A percentile compares a stretch with the other conserved stretches of the same genome.
Evolutionary conservation across 768 basidiomycete species (phyloP).

Genomic region (Trametes cubensis): DNA sequence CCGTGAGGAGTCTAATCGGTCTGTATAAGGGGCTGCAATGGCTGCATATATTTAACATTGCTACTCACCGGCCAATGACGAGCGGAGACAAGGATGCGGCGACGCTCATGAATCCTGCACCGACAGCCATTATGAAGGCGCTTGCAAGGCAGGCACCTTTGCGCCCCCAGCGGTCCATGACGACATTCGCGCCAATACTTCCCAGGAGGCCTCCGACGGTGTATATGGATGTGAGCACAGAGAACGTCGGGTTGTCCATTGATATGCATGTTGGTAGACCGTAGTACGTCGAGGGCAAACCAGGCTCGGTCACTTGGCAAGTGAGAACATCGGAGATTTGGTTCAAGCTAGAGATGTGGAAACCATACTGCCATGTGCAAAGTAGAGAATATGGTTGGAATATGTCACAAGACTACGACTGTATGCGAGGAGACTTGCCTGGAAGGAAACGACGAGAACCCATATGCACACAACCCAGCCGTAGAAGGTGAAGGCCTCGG

Average conservation of each 20-base stretch:
- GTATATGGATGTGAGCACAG: constrained; percentile 82
- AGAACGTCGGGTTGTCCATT: constrained; percentile 78
- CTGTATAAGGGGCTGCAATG: not conserved
- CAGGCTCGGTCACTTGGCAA: constrained; percentile 47
- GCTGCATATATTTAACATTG: not conserved
- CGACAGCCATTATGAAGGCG: constrained; percentile 55
- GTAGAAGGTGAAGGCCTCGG: constrained; percentile 53
- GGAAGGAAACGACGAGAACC: constrained; percentile 65
- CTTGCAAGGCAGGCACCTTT: constrained; percentile 66
- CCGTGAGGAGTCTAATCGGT: constrained; percentile 57
- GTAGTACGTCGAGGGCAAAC: constrained; percentile 30
- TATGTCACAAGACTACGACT: not conserved
- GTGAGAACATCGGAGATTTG: constrained; percentile 59
- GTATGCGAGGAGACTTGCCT: constrained; percentile 34
- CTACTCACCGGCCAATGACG: constrained; percentile 63
- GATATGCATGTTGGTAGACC: constrained; percentile 74
- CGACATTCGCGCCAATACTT: constrained; percentile 63
- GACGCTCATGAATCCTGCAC: constrained; percentile 68
- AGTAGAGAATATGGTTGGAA: not conserved
- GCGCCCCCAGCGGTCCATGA: constrained; percentile 75
- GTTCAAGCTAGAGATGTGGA: constrained; percentile 89
- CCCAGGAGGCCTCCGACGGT: constrained; percentile 87
- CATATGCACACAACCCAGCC: constrained; percentile 71
- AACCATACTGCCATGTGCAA: constrained; percentile 66
- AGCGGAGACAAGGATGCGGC: constrained; percentile 58